These are phyloP conservation scores for Hymenoscyphus albidus DNA, from an alignment of 2,329 filamentous ascomycete genomes.

Conservation along the genomic window DNA sequence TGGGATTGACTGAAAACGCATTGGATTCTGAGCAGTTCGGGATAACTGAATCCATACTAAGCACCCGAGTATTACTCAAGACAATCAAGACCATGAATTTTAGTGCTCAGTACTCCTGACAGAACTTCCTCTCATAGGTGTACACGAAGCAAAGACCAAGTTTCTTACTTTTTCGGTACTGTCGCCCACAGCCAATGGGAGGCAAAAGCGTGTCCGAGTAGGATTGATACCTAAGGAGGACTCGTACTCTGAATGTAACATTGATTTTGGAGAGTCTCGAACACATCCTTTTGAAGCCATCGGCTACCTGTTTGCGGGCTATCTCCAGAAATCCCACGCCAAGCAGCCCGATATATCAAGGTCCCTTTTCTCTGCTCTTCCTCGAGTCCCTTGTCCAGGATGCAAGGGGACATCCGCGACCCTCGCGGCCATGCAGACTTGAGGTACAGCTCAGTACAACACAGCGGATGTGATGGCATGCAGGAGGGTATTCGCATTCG, in stretches of 20 bases:
- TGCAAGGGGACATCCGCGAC: not conserved
- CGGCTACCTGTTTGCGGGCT: not conserved
- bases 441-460: not conserved
- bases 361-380: not conserved
- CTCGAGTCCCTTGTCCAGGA: too few species aligned
- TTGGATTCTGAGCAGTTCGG: too few species aligned
- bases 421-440: not conserved
- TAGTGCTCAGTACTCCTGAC: too few species aligned
- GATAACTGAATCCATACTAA: too few species aligned
- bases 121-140: too few species aligned
- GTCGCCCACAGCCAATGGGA: not conserved
- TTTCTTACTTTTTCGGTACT: too few species aligned
- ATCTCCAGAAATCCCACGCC: not conserved
- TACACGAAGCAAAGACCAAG: too few species aligned
- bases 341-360: not conserved
- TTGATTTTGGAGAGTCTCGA: not conserved
- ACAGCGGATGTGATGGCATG: conserved; percentile 5
- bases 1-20: too few species aligned
- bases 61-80: too few species aligned
- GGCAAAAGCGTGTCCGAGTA: not conserved
- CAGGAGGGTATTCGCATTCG: not conserved
- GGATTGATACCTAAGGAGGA: not conserved
- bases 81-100: too few species aligned
- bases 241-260: not conserved
- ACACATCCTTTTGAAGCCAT: not conserved